phyloP scores from a whole-genome alignment of 805 yeast species.

The Barnettozyma sp. region DNA sequence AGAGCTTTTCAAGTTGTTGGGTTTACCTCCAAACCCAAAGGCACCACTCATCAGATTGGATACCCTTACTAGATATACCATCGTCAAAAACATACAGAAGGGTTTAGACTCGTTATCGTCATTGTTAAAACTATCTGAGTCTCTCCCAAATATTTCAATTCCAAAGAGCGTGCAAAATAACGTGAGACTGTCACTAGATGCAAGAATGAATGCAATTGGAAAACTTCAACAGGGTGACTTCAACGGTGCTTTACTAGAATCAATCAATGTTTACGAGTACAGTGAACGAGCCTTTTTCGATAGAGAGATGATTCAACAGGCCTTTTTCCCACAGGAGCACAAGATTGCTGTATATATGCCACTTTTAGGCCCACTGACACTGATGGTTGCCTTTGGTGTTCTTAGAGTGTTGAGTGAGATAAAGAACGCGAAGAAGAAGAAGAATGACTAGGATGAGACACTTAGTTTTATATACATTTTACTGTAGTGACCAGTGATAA shows the following conservation, averaged over 20 bases:
- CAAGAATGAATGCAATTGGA: slow-evolving; percentile 28
- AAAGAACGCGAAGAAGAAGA: slow-evolving; percentile 15
- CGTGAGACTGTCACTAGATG: slow-evolving; percentile 45
- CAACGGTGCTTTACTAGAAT: slow-evolving; percentile 49
- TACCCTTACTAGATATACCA: slow-evolving; percentile 52
- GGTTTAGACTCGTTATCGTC: slow-evolving; percentile 70
- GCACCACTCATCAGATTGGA: slow-evolving; percentile 62
- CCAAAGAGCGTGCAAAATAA: slow-evolving; percentile 62
- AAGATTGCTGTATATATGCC: slow-evolving; percentile 92
- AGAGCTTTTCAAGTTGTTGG: slow-evolving; percentile 68
- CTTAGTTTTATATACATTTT: too few species aligned
- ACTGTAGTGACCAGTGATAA: too few species aligned
- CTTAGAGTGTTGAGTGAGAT: slow-evolving; percentile 39
- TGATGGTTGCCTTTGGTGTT: slow-evolving; percentile 52
- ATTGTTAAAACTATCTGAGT: slow-evolving; percentile 57
- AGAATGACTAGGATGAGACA: too few species aligned
- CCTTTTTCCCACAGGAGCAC: slow-evolving; percentile 92
- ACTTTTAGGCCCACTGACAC: slow-evolving; percentile 73
- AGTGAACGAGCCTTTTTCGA: slow-evolving; percentile 77
- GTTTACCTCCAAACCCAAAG: slow-evolving; percentile 52
- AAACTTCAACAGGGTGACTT: slow-evolving; percentile 23
- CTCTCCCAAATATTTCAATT: slow-evolving; percentile 74
- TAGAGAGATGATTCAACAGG: slow-evolving; percentile 91
- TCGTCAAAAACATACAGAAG: slow-evolving; percentile 49
- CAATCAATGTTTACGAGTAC: slow-evolving; percentile 37